Evolutionary conservation across 768 basidiomycete species (phyloP), one percentile per base, ranked within the genome.

Genomic region (Cantharellus cinnabarinus): DNA sequence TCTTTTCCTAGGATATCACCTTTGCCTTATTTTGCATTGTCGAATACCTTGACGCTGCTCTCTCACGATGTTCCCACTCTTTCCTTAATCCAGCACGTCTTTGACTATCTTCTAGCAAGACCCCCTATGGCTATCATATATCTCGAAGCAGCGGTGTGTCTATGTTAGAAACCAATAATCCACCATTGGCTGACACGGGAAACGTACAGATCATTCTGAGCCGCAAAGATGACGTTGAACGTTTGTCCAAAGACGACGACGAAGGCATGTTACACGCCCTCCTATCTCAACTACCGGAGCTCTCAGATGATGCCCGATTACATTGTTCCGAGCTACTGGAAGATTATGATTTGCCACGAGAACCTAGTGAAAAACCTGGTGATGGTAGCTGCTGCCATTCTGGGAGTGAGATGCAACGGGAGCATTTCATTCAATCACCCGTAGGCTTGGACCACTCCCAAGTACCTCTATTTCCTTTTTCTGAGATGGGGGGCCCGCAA

Each of bases 1-100:
- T 35, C 52, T 54, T 54, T 14, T 35, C 52, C 52, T 54, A 88
- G 84, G 57, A 78, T 75, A 37, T 79, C 85, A 0, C 86, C 85
- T 0, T 74, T 93, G 1, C 91, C 91, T 0, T 94, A 89, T 66
- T 88, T 84, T 67, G 87, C 90, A 0, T 77, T 97, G 15, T 87
- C 89, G 3, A 87, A 90, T 70, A 78, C 95, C 40, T 73, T 97
- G 41, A 94, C 90, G 0, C 76, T 94, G 39, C 90, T 97, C 71
- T 81, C 91, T 5, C 91, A 97, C 68, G 90, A 95, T 64, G 77
- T 90, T 59, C 88, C 91, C 4, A 86, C 85, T 2, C 76, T 94
- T n/a, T 77, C 83, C 3, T 80, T 91, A 42, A 85, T 90, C 37
- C 90, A 94, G 67, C 84, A 90, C 62, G 79, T 90, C 53, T 97